Base-by-base conservation (phyloP, 2,329 filamentous ascomycete species). In the Nothophaeocryptopus gaeumannii region DNA sequence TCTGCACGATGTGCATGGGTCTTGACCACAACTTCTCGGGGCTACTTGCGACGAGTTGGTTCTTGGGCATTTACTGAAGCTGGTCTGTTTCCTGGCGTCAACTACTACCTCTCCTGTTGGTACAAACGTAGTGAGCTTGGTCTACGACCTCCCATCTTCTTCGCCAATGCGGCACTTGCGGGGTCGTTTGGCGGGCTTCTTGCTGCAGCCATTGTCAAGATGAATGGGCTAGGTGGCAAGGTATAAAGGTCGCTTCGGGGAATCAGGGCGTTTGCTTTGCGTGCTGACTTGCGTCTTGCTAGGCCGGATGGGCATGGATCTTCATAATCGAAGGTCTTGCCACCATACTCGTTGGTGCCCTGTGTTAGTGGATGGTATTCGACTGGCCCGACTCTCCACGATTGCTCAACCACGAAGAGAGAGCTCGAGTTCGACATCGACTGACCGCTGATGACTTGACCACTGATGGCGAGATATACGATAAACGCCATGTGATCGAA, bases 61-160 rank as follows among this genome's bases (percentile, higher is more conserved):
- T 65, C 45, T 54, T 67, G 1, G 65, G 65, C 2, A 47, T 67
- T 67, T 10, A 53, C 61, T 3, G 65, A 67, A 34, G 55, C 55
- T 33, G 59, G 59, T 3, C 51, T 65, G 0, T 89, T 88, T 62
- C 86, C 86, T 0, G 85, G 85, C 2, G 81, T 90, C 11, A 87
- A 86, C 58, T 92, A 89, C 67, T 90, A 90, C 63, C 77, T 93
- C 0, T 87, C 83, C 0, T 90, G 86, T 65, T 95, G 88, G 88
- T 95, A 93, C 62, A 85, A 81, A 63, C 78, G 88, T 31, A 80
- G 78, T 9, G 89, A 95, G 62, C 86, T 93, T 48, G 89, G 88
- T 44, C 77, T 89, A 11, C 81, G 89, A 34, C 82, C 86, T 55
- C 86, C 88, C 13, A 82, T 90, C 50, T 92, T 93, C 74, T 93